A percentile compares a stretch with the other conserved stretches of the same genome.
phyloP scores from a whole-genome alignment of 768 basidiomycete genomes.

The Leccinum olivaceopallidum region DNA sequence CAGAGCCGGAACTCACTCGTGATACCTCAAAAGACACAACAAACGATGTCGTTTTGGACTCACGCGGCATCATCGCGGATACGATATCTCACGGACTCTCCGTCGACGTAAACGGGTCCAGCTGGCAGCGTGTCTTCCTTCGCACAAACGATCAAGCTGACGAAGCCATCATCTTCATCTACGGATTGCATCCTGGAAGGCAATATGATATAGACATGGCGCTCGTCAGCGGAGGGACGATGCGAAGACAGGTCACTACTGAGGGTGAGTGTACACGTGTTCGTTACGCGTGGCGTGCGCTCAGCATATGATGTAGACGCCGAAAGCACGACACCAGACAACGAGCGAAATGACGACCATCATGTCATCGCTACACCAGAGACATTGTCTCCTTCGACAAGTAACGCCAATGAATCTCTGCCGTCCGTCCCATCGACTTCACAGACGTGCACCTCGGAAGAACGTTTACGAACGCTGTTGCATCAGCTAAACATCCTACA shows the following conservation, averaged over 20 bases:
- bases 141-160: slow-evolving; percentile 79
- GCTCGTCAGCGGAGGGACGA: slow-evolving; percentile 62
- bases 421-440: slow-evolving; percentile 27
- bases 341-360: slow-evolving; percentile 25
- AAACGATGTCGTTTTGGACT: slow-evolving; percentile 32
- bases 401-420: slow-evolving; percentile 19
- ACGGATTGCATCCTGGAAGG: slow-evolving; percentile 83
- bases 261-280: slow-evolving; percentile 45
- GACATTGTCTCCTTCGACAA: slow-evolving; percentile 28
- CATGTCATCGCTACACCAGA: slow-evolving; percentile 13
- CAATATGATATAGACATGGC: slow-evolving; percentile 90
- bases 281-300: slow-evolving; percentile 3
- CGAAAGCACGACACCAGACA: slow-evolving; percentile 23
- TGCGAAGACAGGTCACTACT: slow-evolving; percentile 68
- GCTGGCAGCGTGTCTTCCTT: slow-evolving; percentile 79
- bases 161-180: slow-evolving; percentile 89
- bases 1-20: slow-evolving; percentile 30
- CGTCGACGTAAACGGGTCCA: slow-evolving; percentile 76
- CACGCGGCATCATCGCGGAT: slow-evolving; percentile 56
- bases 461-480: slow-evolving; percentile 64
- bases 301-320: slow-evolving; percentile 17
- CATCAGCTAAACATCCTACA: slow-evolving; percentile 63
- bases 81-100: slow-evolving; percentile 72
- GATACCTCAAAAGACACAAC: slow-evolving; percentile 39
- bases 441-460: slow-evolving; percentile 54